phyloP scores from a whole-genome alignment of 1,139 yeast species.

The Blastobotrys arbuscula region DNA sequence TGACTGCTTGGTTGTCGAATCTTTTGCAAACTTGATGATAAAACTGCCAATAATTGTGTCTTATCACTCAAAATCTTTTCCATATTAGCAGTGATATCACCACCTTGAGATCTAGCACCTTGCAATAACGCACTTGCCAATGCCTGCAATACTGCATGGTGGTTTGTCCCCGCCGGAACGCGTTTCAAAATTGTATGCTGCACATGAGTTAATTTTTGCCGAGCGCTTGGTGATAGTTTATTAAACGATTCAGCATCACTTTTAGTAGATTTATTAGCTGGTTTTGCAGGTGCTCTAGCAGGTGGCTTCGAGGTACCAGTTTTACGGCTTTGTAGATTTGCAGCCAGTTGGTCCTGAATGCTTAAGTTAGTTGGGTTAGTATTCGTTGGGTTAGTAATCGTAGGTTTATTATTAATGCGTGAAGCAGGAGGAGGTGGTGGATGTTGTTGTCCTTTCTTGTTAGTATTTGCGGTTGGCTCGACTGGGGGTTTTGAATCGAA shows the following conservation, averaged over 20 bases:
- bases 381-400: neutral
- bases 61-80: constrained; percentile 69
- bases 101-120: constrained; percentile 80
- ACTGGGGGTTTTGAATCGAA: neutral
- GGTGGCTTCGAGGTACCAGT: constrained; percentile 8
- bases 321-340: constrained; percentile 17
- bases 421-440: neutral
- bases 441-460: neutral
- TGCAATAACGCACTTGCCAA: constrained; percentile 80
- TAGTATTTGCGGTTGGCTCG: neutral
- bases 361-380: constrained; percentile 11
- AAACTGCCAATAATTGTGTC: constrained; percentile 26
- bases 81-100: constrained; percentile 59
- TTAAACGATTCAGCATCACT: neutral
- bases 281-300: neutral
- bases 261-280: neutral
- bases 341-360: constrained; percentile 23
- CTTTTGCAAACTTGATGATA: neutral
- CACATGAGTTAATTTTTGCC: neutral
- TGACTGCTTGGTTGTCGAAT: neutral
- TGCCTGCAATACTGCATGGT: constrained; percentile 78
- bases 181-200: constrained; percentile 2
- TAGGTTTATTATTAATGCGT: neutral
- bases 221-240: neutral
- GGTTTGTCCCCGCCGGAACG: constrained; percentile 23